phyloP scores from a whole-genome alignment of 352 stramenopile genomes.

The Pythium graminicola region DNA sequence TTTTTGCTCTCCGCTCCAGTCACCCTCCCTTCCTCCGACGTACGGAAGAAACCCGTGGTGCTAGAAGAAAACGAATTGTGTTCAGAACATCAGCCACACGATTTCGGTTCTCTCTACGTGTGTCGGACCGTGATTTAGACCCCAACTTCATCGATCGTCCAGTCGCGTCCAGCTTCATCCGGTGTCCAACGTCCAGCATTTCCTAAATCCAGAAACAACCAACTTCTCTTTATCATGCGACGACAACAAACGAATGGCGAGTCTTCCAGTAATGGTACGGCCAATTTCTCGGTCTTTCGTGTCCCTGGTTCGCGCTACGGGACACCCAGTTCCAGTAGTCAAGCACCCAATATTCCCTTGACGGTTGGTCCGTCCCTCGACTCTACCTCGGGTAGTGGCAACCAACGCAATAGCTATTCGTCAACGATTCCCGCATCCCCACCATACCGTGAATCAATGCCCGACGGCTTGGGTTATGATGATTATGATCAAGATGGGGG shows the following conservation, averaged over 20 bases:
- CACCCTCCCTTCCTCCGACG: not conserved
- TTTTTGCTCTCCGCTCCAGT: not conserved
- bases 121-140: not conserved
- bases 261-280: slow-evolving; percentile 3
- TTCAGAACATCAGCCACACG: not conserved
- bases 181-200: slow-evolving; percentile 7
- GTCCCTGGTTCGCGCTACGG: slow-evolving; percentile 34
- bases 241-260: slow-evolving; percentile 17
- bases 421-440: slow-evolving; percentile 22
- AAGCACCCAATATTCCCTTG: slow-evolving; percentile 8
- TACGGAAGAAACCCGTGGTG: slow-evolving; percentile 2
- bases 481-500: slow-evolving; percentile 34
- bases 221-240: slow-evolving; percentile 6
- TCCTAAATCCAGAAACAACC: slow-evolving; percentile 4
- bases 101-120: not conserved
- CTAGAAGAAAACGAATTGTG: not conserved
- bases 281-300: slow-evolving; percentile 63
- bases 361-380: slow-evolving; percentile 21
- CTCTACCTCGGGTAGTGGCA: not conserved
- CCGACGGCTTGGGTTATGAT: slow-evolving; percentile 14
- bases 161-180: slow-evolving; percentile 9
- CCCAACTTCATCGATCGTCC: too few relatives aligned
- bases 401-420: slow-evolving; percentile 20
- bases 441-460: slow-evolving; percentile 19
- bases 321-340: slow-evolving; percentile 2